Base-by-base conservation (phyloP, 164 flowering plant species). In the Vitis rotundifolia region DNA sequence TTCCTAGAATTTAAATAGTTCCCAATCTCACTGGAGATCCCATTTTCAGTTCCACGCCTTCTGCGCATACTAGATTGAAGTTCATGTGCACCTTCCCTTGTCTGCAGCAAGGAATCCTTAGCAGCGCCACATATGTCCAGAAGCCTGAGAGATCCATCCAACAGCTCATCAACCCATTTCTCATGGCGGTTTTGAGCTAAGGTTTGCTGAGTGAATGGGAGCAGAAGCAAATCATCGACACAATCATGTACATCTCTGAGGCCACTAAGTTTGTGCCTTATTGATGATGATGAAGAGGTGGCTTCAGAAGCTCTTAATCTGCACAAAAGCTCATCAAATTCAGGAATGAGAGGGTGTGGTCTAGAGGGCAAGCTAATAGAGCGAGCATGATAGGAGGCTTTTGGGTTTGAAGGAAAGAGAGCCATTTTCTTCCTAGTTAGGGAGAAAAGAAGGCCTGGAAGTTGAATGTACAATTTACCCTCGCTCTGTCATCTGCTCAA, bases 321-420 rank as follows among this genome's bases (percentile, higher is more conserved):
- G 7, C 44, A 37, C 44, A 37, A 37, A 37, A 3, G 7, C 44
- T 5, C 44, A 37, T 37, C 44, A 37, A 37, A 3, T 37, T 37
- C 44, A 37, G 44, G 44, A 37, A 37, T 37, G 44, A 37, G 44
- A 37, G 44, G 44, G 44, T 37, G 7, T 37, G 76, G 51, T 61
- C 68, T 66, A 0, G 78, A 63, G 0, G 80, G 80, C 47, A 77
- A 72, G 65, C 83, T 80, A 49, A 66, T 73, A 3, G 80, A 77
- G 26, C 80, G 74, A 67, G 48, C 55, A 67, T 77, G 83, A 52
- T 13, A 49, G 11, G 49, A 31, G 51, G 31, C 56, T 65, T 63
- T 79, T 44, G 26, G 60, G 54, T 3, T 37, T 37, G 7, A 37
- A 37, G 44, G 44, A 37, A 6, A 37, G 44, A 37, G 6, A 37